phyloP scores from a whole-genome alignment of 2,329 filamentous ascomycete species.

The Blumeria hordei region DNA sequence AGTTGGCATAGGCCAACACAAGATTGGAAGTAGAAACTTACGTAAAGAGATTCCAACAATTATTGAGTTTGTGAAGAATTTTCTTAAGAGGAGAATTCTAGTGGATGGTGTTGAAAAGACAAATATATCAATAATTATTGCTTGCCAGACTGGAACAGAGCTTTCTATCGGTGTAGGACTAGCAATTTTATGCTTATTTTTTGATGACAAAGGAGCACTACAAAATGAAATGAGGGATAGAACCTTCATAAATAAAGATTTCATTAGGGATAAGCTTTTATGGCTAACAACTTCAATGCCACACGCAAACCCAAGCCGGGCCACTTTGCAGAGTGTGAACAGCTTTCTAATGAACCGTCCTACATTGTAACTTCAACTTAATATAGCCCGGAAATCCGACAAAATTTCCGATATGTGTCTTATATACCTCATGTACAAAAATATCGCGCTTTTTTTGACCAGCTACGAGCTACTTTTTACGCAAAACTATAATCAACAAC shows the following conservation, averaged over 20 bases:
- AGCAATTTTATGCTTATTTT: conserved; percentile 50
- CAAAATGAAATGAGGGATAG: conserved; percentile 2
- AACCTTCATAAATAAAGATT: conserved; percentile 37
- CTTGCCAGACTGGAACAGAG: conserved; percentile 58
- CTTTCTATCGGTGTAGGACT: conserved; percentile 57
- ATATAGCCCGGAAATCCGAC: too few relatives aligned
- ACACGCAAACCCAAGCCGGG: conserved; percentile 58
- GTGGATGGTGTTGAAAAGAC: neutral
- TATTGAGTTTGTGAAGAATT: conserved; percentile 9
- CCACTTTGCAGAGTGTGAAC: conserved; percentile 79
- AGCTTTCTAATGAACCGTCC: conserved; percentile 47
- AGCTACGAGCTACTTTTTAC: too few relatives aligned
- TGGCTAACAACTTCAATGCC: conserved; percentile 61
- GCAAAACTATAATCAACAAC: too few relatives aligned
- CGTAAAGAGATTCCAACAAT: conserved; percentile 36
- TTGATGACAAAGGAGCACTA: conserved; percentile 33
- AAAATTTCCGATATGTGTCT: too few relatives aligned
- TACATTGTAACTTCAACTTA: too few relatives aligned
- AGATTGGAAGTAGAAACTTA: conserved; percentile 65
- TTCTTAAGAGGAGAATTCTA: neutral
- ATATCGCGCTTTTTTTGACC: too few relatives aligned
- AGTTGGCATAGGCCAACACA: conserved; percentile 44
- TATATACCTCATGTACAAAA: too few relatives aligned
- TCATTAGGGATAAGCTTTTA: conserved; percentile 56
- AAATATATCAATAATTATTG: conserved; percentile 25